Base-by-base conservation (phyloP, 495 filamentous ascomycete genomes). In the Evansstolkia leycettana region DNA sequence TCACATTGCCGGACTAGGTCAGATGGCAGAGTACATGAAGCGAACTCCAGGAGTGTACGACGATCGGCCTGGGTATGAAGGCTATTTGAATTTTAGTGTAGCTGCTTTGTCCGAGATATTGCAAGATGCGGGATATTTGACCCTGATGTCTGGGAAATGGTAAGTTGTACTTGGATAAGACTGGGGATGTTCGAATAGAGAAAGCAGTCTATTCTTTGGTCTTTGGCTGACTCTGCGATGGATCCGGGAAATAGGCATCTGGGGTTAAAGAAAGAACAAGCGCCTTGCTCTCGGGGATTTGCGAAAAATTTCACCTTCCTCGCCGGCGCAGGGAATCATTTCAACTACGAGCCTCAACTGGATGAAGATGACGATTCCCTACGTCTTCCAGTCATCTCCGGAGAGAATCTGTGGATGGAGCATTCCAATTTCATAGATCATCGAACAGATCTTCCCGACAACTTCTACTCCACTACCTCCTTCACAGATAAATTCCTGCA, bases 121-220 rank as follows among this genome's bases (percentile, higher is more conserved):
- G 3, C 46, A 48, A 8, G 72, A 76, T 37, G 56, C 47, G 14
- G 72, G 71, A 9, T 76, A 76, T 39, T 51, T 54, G 12, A 76
- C 72, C 1, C 23, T 65, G n/a, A 65, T 73, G 51, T 56, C 61
- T 10, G 70, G 70, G 0, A 75, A 74, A 38, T 70, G 64, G 67
- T 50, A 33, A 18, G 36, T 36, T 2, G n/a, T n/a, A n/a, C n/a
- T n/a, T n/a, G n/a, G n/a, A n/a, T n/a, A n/a, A n/a, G n/a, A n/a
- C n/a, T n/a, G n/a, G n/a, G n/a, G n/a, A n/a, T n/a, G n/a, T n/a
- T n/a, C n/a, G n/a, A n/a, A n/a, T n/a, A n/a, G n/a, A n/a, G n/a
- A n/a, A n/a, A n/a, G n/a, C n/a, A n/a, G n/a, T n/a, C n/a, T n/a
- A n/a, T n/a, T n/a, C n/a, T n/a, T n/a, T n/a, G n/a, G n/a, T n/a